Evolutionary conservation across 768 basidiomycete species (phyloP).

Genomic region (Mycena rosella): DNA sequence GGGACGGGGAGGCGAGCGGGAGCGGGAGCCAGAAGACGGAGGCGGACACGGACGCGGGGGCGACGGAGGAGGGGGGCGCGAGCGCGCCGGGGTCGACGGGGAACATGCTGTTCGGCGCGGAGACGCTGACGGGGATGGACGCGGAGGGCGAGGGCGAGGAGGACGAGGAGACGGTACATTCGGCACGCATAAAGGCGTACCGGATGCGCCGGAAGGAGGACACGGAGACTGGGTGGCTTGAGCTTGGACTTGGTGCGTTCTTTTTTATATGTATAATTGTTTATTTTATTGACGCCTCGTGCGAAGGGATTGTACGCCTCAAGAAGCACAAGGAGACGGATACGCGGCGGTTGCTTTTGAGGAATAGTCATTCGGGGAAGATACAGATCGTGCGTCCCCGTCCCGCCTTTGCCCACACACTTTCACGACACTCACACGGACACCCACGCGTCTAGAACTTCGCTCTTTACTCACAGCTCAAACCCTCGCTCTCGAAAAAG

Average conservation of each 20-base stretch:
- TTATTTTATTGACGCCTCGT: neutral
- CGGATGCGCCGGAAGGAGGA: constrained; percentile 66
- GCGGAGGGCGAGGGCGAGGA: constrained; percentile 82
- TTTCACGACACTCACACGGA: neutral
- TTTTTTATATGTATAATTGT: neutral
- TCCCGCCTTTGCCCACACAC: constrained; percentile 12
- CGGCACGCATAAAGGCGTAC: constrained; percentile 72
- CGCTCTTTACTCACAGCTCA: constrained; percentile 70
- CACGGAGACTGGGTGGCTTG: constrained; percentile 66
- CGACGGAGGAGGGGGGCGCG: constrained; percentile 4
- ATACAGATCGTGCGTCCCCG: constrained; percentile 72
- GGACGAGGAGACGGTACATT: constrained; percentile 76
- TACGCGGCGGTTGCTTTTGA: constrained; percentile 71
- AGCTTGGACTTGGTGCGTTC: constrained; percentile 74
- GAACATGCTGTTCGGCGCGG: constrained; percentile 32
- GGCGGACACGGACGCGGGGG: constrained; percentile 36
- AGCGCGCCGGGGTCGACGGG: neutral
- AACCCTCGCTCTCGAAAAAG: constrained; percentile 65
- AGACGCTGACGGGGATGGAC: constrained; percentile 40
- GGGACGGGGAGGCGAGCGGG: constrained; percentile 12
- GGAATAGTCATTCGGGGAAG: constrained; percentile 82
- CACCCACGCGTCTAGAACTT: constrained; percentile 69
- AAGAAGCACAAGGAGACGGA: constrained; percentile 79
- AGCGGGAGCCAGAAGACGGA: constrained; percentile 39
- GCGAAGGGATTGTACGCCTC: constrained; percentile 72